Evolutionary conservation across 352 stramenopile genomes (phyloP), one percentile per base, ranked within the genome.

Genomic region (Phytophthora citrophthora): DNA sequence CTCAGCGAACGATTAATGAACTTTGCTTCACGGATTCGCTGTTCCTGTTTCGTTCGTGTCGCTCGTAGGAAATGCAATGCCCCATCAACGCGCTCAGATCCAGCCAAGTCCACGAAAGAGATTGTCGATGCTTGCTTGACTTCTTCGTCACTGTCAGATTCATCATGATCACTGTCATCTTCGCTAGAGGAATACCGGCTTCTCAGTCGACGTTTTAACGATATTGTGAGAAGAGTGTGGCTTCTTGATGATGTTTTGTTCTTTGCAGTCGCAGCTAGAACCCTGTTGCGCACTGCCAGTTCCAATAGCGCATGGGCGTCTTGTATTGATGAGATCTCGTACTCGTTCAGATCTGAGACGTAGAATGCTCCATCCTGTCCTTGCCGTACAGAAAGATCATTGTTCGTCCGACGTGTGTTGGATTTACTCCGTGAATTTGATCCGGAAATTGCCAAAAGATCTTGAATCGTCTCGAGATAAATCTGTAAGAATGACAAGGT

Each of bases 1-100:
- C 76, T 89, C 1, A 93, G 62, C 5, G 83, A 93, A 8, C 76
- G 75, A 51, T 91, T 93, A 59, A 93, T 93, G 54, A 90, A 90
- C 54, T 93, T 93, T 32, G 83, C 81, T 62, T 93, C 83, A 20
- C 81, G 79, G 39, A 93, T 86, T 3, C 83, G 81, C 4, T 87
- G 75, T 51, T 91, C 77, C 50, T 86, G 76, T 8, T 69, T 71
- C 16, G 74, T 69, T 5, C 81, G 75, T 5, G 75, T 86, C 9
- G 83, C 65, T 43, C 76, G 68, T 26, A 84, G 65, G 29, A 88
- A 87, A 58, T 87, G 72, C 9, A 86, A 62, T 0, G 79, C 53
- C 3, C 78, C 76, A 31, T 90, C 74, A 11, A 88, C 73, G 2
- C 81, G 76, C 56, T 93, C 83, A 3, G 83, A 93, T 13, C 79